Evolutionary conservation across 331 rosid genomes (phyloP).

Genomic region (Quercus phellos): DNA sequence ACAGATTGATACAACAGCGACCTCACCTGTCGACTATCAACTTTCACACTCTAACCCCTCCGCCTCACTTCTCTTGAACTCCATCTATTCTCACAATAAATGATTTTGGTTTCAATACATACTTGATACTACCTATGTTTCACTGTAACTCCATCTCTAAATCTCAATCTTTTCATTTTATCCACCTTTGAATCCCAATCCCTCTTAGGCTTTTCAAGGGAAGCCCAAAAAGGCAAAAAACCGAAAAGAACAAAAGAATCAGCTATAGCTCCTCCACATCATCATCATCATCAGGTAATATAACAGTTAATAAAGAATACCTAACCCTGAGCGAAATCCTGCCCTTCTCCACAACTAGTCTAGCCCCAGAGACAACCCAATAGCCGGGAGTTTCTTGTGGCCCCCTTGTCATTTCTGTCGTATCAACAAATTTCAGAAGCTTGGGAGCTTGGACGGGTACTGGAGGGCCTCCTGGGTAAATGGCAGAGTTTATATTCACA

Average conservation of each 20-base stretch:
- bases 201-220: too few species aligned
- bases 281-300: constrained; percentile 62
- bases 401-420: constrained; percentile 89
- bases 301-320: constrained; percentile 73
- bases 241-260: background rate
- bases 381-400: constrained; percentile 95
- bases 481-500: constrained; percentile 88
- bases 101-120: background rate
- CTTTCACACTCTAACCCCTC: background rate
- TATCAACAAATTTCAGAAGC: constrained; percentile 85
- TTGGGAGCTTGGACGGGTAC: constrained; percentile 81
- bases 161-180: background rate
- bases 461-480: constrained; percentile 96
- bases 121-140: background rate
- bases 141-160: background rate
- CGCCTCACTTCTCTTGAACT: background rate
- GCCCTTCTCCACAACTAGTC: constrained; percentile 85
- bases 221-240: too few species aligned
- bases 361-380: constrained; percentile 98
- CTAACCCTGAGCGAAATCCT: constrained; percentile 75
- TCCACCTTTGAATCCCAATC: background rate
- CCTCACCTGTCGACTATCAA: background rate
- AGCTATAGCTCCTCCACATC: constrained; percentile 22
- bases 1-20: background rate
- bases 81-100: background rate